Evolutionary conservation across 805 yeast genomes (phyloP), one percentile per base, ranked within the genome.

Genomic region (Candida orba): DNA sequence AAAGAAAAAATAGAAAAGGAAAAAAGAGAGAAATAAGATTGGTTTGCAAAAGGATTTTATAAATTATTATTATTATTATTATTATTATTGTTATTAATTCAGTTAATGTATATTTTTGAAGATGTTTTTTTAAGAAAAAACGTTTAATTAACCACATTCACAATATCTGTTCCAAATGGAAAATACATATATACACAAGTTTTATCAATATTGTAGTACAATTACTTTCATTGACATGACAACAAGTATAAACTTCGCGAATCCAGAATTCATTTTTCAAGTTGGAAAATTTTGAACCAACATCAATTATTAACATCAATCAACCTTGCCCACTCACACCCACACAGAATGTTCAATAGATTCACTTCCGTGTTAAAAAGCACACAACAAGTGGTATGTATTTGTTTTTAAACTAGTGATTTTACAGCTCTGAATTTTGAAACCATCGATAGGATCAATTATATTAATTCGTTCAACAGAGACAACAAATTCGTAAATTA

Each of bases 401-500:
- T 24, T 9, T n/a, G n/a, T 31, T 13, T n/a, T 4, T 8, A 20
- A 4, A 4, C 22, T 20, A 20, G 5, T 4, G 22, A 20, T 20
- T 20, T 20, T 5, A 20, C 22, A 20, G n/a, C n/a, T n/a, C n/a
- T n/a, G n/a, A n/a, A n/a, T 20, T 4, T 20, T 4, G 22, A 20
- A 20, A 20, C 22, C 22, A 20, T 20, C 5, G 4, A 20, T 20
- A 20, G 5, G 5, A 20, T 20, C 22, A 5, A 27, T 3, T 8
- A 13, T 18, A 27, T 37, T 42, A 41, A 51, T 56, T 31, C 30
- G 18, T 31, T 9, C 20, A 30, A 3, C 35, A 52, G 54, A 53
- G 47, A 42, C 50, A 49, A 33, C 53, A 51, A 18, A 41, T 47
- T n/a, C 48, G 51, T 31, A 47, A 40, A 40, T 36, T 54, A 25